Evolutionary conservation across 768 basidiomycete species (phyloP), one percentile per base, ranked within the genome.

Genomic region (Serpula lacrymans): DNA sequence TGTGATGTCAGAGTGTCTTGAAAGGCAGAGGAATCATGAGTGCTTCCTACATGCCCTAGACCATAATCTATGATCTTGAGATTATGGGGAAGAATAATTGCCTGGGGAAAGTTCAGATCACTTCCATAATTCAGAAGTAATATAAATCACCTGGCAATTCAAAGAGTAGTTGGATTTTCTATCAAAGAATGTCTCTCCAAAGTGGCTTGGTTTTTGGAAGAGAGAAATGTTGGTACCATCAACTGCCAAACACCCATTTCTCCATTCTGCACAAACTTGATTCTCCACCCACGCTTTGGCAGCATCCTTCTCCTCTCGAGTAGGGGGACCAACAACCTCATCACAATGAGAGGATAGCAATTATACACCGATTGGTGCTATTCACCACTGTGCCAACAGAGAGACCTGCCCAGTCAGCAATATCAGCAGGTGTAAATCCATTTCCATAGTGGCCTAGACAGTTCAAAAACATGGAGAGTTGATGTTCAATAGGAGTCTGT

Each of bases 181-280:
- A 43, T 68, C 67, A 48, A 61, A 70, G 40, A 63, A 70, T 16
- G 49, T 59, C 30, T 65, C 54, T 0, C 68, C 63, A 50, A 52
- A 62, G 48, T 53, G 60, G 14, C 26, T 31, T 13, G 69, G 68
- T 6, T 53, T 43, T 3, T 54, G 34, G 35, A 38, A 52, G 1
- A 70, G 52, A 5, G 63, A 58, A 0, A 71, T 49, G 7, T 67
- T 45, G 9, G 67, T 70, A 2, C 68, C 67, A 48, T 70, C 67
- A 32, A 68, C 63, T 38, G 68, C 38, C 30, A 51, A 58, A 58
- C 59, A 70, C 0, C 67, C 65, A 37, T 64, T 21, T 1, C 60
- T 40, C 68, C 65, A 71, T 0, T 45, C 57, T 4, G 29, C 17
- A 37, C 69, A 70, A 1, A 61, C 62, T 13, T 55, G 51, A 3